Evolutionary conservation across 2,329 filamentous ascomycete species (phyloP).

Genomic region (Xylaria multiplex): DNA sequence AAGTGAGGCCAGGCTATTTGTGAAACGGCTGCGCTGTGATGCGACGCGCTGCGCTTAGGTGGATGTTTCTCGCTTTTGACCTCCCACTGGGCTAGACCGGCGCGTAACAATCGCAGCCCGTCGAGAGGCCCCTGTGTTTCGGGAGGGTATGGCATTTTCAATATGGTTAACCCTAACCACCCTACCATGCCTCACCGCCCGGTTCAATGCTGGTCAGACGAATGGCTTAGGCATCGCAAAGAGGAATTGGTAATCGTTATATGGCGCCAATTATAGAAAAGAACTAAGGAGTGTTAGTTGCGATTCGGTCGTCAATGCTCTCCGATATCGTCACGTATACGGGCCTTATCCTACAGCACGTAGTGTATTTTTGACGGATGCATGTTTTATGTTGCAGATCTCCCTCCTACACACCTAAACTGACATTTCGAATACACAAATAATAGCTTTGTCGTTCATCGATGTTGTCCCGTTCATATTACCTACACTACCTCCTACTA

Average conservation of each 20-base stretch:
- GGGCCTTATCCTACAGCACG: background rate
- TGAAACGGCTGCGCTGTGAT: conserved; percentile 40
- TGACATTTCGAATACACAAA: background rate
- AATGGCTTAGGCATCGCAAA: background rate
- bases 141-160: conserved; percentile 2
- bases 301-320: background rate
- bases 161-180: conserved; percentile 1
- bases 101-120: conserved; percentile 1
- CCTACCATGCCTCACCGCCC: background rate
- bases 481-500: background rate
- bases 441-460: background rate
- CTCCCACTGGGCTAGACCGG: conserved; percentile 3
- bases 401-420: background rate
- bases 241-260: background rate
- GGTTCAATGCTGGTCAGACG: background rate
- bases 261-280: no score
- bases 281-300: no score
- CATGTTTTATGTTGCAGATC: background rate
- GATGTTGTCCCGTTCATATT: background rate
- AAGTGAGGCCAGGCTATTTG: conserved; percentile 41
- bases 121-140: conserved; percentile 7
- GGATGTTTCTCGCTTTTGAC: background rate
- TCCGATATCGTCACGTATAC: background rate
- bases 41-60: conserved; percentile 18
- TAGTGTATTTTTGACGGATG: background rate